Conservation (phyloP, 768 basidiomycete species). For the Boletus barrowsii region DNA sequence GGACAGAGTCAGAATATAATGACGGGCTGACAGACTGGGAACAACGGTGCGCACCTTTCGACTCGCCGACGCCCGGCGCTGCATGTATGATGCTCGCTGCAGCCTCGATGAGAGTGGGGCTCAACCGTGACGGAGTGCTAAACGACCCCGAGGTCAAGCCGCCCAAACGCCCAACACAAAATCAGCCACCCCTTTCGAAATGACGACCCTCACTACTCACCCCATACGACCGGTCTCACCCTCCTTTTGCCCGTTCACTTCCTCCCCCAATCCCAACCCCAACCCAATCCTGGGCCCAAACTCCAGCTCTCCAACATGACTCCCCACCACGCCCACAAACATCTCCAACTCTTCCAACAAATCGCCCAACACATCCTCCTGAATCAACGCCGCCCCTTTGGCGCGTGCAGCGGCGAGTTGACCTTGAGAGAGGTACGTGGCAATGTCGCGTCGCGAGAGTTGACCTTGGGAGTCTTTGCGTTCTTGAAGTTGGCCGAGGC, state of each 20-base stretch:
- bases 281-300: background rate
- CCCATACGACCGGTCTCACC: conserved; percentile 29
- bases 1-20: background rate
- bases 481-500: conserved; percentile 66
- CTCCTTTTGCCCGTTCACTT: background rate
- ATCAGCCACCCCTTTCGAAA: conserved; percentile 2
- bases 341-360: conserved; percentile 65
- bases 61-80: conserved; percentile 47
- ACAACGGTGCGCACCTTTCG: conserved; percentile 45
- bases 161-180: background rate
- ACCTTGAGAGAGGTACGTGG: conserved; percentile 58
- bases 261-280: background rate
- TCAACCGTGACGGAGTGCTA: conserved; percentile 37
- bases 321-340: conserved; percentile 60
- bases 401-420: conserved; percentile 62
- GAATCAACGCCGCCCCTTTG: conserved; percentile 67
- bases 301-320: conserved; percentile 57
- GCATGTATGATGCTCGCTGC: conserved; percentile 66
- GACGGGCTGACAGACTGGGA: background rate
- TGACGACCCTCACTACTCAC: conserved; percentile 4
- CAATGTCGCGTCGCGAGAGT: conserved; percentile 65
- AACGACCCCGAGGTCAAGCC: background rate
- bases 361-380: conserved; percentile 60
- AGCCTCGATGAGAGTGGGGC: conserved; percentile 59
- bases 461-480: conserved; percentile 63